A percentile compares a stretch with the other conserved stretches of the same genome.
Conservation (phyloP, 768 basidiomycete species). For the Auricularia auricula-judae region DNA sequence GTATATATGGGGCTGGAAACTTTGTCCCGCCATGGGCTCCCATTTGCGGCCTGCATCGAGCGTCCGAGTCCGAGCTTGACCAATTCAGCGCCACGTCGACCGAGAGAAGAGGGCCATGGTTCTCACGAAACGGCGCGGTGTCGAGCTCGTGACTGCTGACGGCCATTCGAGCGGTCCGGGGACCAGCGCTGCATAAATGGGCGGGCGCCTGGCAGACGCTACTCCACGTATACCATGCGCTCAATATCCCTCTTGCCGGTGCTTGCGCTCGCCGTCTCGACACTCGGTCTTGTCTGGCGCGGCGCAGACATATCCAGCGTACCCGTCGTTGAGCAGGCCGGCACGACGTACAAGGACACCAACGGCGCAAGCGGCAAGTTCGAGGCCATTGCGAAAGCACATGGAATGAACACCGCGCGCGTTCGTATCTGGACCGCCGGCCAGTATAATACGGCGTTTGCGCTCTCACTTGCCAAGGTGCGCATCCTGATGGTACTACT, state of each 20-base stretch:
- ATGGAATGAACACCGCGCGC: slow-evolving; percentile 47
- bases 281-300: slow-evolving; percentile 31
- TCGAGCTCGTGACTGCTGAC: too few relatives aligned
- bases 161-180: too few relatives aligned
- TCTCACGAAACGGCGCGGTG: too few relatives aligned
- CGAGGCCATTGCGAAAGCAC: slow-evolving; percentile 41
- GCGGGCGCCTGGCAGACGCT: background rate
- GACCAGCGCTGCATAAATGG: too few relatives aligned
- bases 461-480: slow-evolving; percentile 40
- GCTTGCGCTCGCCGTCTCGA: background rate
- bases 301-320: slow-evolving; percentile 51
- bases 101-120: too few relatives aligned
- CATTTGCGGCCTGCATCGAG: too few relatives aligned
- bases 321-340: slow-evolving; percentile 38
- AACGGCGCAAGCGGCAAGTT: slow-evolving; percentile 25
- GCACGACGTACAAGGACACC: slow-evolving; percentile 33
- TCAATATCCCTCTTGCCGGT: background rate
- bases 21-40: too few relatives aligned
- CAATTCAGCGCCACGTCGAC: too few relatives aligned
- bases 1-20: too few relatives aligned
- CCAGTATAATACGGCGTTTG: slow-evolving; percentile 38
- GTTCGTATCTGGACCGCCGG: slow-evolving; percentile 55
- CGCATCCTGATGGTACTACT: too few relatives aligned
- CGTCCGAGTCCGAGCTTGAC: too few relatives aligned
- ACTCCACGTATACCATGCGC: background rate